Base-by-base conservation (phyloP, 805 yeast species). In the Candida tallmaniae region DNA sequence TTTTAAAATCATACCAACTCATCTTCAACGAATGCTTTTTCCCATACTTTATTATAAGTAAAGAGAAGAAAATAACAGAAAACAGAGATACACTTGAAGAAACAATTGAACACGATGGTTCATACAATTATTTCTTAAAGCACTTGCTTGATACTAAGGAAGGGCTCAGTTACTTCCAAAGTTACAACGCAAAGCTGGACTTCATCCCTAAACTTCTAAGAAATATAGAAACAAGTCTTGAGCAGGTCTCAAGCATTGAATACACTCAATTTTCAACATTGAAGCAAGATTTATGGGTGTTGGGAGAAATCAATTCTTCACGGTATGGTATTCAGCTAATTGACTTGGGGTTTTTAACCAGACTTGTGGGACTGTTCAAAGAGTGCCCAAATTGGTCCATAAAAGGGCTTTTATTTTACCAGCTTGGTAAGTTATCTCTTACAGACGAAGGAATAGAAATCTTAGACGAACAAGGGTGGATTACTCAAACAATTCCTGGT, bases 391-490 rank as follows among this genome's bases (percentile, higher is more conserved):
- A 56, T 14, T 74, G 83, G 67, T 76, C 80, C 32, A 50, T 90
- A 18, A 73, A 80, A 38, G 93, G 93, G 1, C 73, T 86, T 1
- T 83, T 95, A 8, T 84, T 83, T 46, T 84, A 74, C 46, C 83
- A 77, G 0, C 58, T 90, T 22, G 96, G 96, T 0, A 65, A 85
- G 44, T 65, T 88, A 17, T 68, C 93, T 0, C 68, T 70, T 15
- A 85, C 95, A 0, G 64, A 62, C 11, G 87, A 85, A 48, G 97
- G 97, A 0, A 70, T 79, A 15, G 97, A 89, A 51, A 76, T 88
- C 11, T 61, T 89, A 36, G 95, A 86, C 50, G 95, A 87, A 46
- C 64, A 73, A 35, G 79, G 79, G 1, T 90, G 97, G 97, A 45
- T 42, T 6, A 44, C 50, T 44, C 25, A 51, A 52, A 38, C 47